Base-by-base conservation (phyloP, 305 asterid genomes). In the Rubia tinctorum region DNA sequence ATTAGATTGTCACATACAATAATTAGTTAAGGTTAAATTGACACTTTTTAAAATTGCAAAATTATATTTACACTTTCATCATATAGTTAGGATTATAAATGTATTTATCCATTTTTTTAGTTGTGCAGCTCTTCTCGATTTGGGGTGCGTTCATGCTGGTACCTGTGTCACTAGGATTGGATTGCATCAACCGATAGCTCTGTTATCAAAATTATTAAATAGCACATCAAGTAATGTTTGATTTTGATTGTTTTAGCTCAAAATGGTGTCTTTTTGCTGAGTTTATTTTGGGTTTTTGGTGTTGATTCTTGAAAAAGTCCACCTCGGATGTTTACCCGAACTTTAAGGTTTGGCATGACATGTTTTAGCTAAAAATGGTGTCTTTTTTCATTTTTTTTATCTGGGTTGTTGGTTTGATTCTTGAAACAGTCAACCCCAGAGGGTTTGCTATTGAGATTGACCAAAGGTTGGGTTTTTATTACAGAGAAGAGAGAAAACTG, bases 351-450 rank as follows among this genome's bases (percentile, higher is more conserved):
- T 53, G 20, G 59, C 18, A 53, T 27, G 30, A 27, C 59, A 53
- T 53, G 59, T 58, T 58, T 58, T 15, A 62, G 67, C 43, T 30
- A 6, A 64, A 64, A 64, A 34, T 17, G 2, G 59, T 45, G 18
- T 25, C 6, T 14, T 62, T 51, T 27, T 25, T 14, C 1, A 56
- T 59, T 47, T 20, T 61, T 15, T 45, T 56, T n/a, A 17, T 59
- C 56, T 68, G 8, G 12, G 49, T 55, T 69, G 78, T 72, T 53
- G 59, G 59, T 53, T 53, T 9, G 18, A 1, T 53, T 44, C 15
- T 71, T 43, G 66, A 15, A 70, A 73, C 60, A n/a, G 59, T 78
- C 68, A 77, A 25, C 60, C 42, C 51, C 67, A 65, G 4, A 49
- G 43, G 15, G 30, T 47, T 30, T 45, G 43, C 10, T n/a, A 7